These are phyloP conservation scores for Enteropsectra breve DNA, from an alignment of 371 early-diverging fungal species.

Conservation along the genomic window DNA sequence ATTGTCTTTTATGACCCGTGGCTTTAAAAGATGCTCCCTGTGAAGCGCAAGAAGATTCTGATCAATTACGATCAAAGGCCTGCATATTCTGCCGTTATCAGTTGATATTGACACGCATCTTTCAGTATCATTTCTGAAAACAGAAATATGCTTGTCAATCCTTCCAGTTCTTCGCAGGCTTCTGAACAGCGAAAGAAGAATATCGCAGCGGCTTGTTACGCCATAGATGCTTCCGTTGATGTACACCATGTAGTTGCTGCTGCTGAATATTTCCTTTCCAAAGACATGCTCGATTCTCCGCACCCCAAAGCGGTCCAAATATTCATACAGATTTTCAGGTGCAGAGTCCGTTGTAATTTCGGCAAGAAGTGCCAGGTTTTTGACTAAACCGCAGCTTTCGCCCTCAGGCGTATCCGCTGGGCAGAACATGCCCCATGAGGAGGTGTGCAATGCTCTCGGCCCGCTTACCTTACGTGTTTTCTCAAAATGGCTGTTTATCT, in stretches of 20 bases:
- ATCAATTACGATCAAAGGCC: slow-evolving; percentile 90
- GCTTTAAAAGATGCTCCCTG: not conserved
- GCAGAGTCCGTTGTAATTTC: slow-evolving; percentile 92
- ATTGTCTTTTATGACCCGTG: slow-evolving; percentile 4
- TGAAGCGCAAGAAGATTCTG: not conserved
- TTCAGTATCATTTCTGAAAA: slow-evolving; percentile 74
- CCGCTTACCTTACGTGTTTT: slow-evolving; percentile 98
- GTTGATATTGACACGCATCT: slow-evolving; percentile 77
- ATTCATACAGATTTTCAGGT: slow-evolving; percentile 64
- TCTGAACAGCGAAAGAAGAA: slow-evolving; percentile 72
- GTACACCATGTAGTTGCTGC: slow-evolving; percentile 69
- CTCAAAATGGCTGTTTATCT: slow-evolving; percentile 95
- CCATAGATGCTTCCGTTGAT: slow-evolving; percentile 82
- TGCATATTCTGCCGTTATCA: slow-evolving; percentile 93
- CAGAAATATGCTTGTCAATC: slow-evolving; percentile 77
- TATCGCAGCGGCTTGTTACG: slow-evolving; percentile 67
- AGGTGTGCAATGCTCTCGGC: slow-evolving; percentile 89
- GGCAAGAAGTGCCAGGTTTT: slow-evolving; percentile 93
- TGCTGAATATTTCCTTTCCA: slow-evolving; percentile 69
- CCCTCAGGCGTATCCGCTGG: slow-evolving; percentile 99
- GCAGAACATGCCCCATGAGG: slow-evolving; percentile 96
- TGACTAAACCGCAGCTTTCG: slow-evolving; percentile 96
- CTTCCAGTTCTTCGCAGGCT: slow-evolving; percentile 71
- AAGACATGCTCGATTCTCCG: slow-evolving; percentile 67
- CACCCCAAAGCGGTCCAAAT: slow-evolving; percentile 66